A percentile compares a stretch with the other conserved stretches of the same genome.
Evolutionary conservation across 1,284 basidiomycete species (phyloP).

Genomic region (Sanghuangporus weigelae): DNA sequence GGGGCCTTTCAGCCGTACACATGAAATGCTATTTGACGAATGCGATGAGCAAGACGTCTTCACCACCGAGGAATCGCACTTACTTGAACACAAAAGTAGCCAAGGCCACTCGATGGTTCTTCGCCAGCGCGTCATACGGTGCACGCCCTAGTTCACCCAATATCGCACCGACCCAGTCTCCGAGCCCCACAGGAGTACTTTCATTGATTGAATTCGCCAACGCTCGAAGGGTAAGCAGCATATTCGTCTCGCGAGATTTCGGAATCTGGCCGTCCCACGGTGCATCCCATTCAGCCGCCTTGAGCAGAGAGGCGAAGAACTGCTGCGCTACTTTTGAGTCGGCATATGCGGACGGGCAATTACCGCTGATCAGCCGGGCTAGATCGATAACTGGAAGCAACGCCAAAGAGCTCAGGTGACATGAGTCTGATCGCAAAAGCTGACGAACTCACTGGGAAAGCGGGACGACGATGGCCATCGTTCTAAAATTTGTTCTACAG

Average conservation of each 20-base stretch:
- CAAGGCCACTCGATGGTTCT: slow-evolving; percentile 67
- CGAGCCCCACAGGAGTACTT: slow-evolving; percentile 36
- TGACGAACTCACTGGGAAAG: slow-evolving; percentile 66
- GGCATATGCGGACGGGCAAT: slow-evolving; percentile 49
- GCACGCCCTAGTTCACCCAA: slow-evolving; percentile 46
- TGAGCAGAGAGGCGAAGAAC: slow-evolving; percentile 61
- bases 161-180: slow-evolving; percentile 50
- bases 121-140: slow-evolving; percentile 53
- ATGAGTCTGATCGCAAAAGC: neutral
- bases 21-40: slow-evolving; percentile 49
- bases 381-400: slow-evolving; percentile 75
- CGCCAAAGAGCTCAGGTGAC: neutral
- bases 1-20: slow-evolving; percentile 41
- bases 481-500: slow-evolving; percentile 60
- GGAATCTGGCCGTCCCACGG: slow-evolving; percentile 48
- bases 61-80: slow-evolving; percentile 20
- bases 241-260: slow-evolving; percentile 81
- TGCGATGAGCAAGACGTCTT: neutral
- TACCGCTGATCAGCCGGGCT: slow-evolving; percentile 70
- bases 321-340: slow-evolving; percentile 41
- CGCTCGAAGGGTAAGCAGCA: slow-evolving; percentile 77
- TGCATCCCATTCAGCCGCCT: slow-evolving; percentile 62
- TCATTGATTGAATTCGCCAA: slow-evolving; percentile 79
- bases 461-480: slow-evolving; percentile 78
- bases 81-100: slow-evolving; percentile 83